Evolutionary conservation across 805 yeast species (phyloP).

Genomic region (Zygotorulaspora florentina): DNA sequence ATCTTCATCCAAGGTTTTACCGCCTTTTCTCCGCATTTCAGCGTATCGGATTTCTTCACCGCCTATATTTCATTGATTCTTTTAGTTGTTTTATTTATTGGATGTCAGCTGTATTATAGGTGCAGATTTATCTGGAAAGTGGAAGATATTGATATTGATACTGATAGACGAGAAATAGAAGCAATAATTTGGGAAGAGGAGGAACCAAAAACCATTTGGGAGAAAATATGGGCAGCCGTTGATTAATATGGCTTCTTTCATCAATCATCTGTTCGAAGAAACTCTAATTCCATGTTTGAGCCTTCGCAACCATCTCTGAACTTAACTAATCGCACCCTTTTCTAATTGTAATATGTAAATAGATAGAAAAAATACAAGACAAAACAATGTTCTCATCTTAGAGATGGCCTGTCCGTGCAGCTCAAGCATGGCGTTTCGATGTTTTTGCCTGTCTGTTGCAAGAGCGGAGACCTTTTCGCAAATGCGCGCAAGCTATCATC

Average conservation of each 20-base stretch:
- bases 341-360: too few relatives aligned
- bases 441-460: too few relatives aligned
- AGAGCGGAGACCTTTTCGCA: too few relatives aligned
- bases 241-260: conserved; percentile 15
- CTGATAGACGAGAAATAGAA: conserved; percentile 59
- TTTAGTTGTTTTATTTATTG: conserved; percentile 47
- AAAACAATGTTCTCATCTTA: too few relatives aligned
- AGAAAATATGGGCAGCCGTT: conserved; percentile 45
- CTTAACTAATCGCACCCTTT: too few relatives aligned
- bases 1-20: conserved; percentile 66
- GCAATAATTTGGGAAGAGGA: conserved; percentile 52
- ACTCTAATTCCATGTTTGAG: not conserved
- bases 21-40: conserved; percentile 52
- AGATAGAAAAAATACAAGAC: too few relatives aligned
- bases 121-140: conserved; percentile 43
- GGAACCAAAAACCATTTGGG: conserved; percentile 49
- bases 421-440: too few relatives aligned
- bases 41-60: conserved; percentile 55
- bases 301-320: not conserved
- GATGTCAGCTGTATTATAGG: conserved; percentile 48
- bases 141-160: conserved; percentile 60
- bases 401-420: too few relatives aligned
- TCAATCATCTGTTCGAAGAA: not conserved
- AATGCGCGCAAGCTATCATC: too few relatives aligned
- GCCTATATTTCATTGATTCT: conserved; percentile 60